These are phyloP conservation scores for Kwoniella bestiolae DNA, from an alignment of 768 basidiomycete genomes.

Conservation along the genomic window DNA sequence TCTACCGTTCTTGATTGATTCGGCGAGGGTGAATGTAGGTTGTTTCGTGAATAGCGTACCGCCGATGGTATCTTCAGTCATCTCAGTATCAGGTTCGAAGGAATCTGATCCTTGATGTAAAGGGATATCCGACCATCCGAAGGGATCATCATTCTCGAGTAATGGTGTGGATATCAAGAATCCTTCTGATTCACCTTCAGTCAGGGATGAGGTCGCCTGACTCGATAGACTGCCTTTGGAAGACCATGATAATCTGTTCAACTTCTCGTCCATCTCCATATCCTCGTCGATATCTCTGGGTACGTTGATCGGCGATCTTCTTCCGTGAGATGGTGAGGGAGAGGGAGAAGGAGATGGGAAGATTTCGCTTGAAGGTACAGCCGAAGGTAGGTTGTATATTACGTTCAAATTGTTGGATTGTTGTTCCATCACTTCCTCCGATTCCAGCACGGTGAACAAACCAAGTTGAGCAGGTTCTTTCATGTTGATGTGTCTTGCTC, in stretches of 20 bases:
- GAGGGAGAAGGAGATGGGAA: conserved; percentile 4
- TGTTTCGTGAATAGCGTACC: conserved; percentile 1
- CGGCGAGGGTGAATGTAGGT: conserved; percentile 7
- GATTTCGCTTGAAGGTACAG: conserved; percentile 20
- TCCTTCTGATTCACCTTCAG: conserved; percentile 23
- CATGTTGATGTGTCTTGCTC: conserved; percentile 31
- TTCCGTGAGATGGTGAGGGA: background rate
- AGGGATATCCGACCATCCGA: conserved; percentile 16
- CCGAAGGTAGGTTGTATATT: conserved; percentile 17
- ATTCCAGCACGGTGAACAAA: conserved; percentile 30
- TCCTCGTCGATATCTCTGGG: conserved; percentile 27
- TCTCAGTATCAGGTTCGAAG: conserved; percentile 18
- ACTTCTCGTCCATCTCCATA: conserved; percentile 11
- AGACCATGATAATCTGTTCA: conserved; percentile 27
- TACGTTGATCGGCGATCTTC: background rate
- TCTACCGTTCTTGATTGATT: conserved; percentile 10
- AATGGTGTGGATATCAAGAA: conserved; percentile 9
- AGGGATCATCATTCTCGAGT: conserved; percentile 23
- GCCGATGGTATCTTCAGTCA: conserved; percentile 13
- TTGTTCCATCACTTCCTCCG: conserved; percentile 3
- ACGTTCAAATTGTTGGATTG: background rate
- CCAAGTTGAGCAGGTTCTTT: conserved; percentile 29
- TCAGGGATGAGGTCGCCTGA: background rate
- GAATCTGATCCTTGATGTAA: background rate
- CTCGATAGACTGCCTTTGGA: conserved; percentile 7